A percentile compares a stretch with the other conserved stretches of the same genome.
These are phyloP conservation scores for Leccinum disarticulatum DNA, from an alignment of 768 basidiomycete genomes.

Conservation along the genomic window DNA sequence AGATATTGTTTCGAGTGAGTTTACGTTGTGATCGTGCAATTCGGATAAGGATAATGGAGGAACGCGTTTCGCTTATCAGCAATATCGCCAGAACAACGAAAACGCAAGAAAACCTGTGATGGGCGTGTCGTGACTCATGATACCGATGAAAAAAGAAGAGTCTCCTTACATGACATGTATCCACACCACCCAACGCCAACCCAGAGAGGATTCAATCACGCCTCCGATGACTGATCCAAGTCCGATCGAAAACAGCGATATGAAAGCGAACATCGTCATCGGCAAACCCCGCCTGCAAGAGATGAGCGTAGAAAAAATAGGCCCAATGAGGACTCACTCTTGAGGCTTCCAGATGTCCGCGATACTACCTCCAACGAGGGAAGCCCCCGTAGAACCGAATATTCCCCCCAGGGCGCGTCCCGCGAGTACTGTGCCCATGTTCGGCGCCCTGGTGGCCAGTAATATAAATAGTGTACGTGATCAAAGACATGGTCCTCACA, in stretches of 20 bases:
- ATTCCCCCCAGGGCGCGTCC: slow-evolving; percentile 62
- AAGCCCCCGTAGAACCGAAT: slow-evolving; percentile 62
- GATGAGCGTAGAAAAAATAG: background rate
- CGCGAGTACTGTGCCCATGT: slow-evolving; percentile 55
- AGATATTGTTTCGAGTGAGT: slow-evolving; percentile 57
- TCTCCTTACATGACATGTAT: slow-evolving; percentile 56
- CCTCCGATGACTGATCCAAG: slow-evolving; percentile 64
- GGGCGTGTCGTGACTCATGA: slow-evolving; percentile 1
- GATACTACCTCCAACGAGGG: slow-evolving; percentile 68
- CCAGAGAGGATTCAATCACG: slow-evolving; percentile 60
- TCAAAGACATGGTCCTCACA: slow-evolving; percentile 21
- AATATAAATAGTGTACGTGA: background rate
- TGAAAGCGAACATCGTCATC: slow-evolving; percentile 68
- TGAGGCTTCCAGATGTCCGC: slow-evolving; percentile 65
- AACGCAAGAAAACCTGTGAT: slow-evolving; percentile 46
- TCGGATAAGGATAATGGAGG: slow-evolving; percentile 64
- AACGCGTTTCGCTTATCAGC: slow-evolving; percentile 70
- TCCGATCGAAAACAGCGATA: slow-evolving; percentile 56
- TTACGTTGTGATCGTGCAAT: slow-evolving; percentile 64
- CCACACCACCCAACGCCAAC: slow-evolving; percentile 87
- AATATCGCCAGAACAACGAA: slow-evolving; percentile 51
- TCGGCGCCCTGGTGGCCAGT: slow-evolving; percentile 34
- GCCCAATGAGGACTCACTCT: slow-evolving; percentile 43
- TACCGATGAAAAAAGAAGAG: background rate
- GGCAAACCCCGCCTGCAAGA: slow-evolving; percentile 63